Evolutionary conservation across 768 basidiomycete genomes (phyloP).

Genomic region (Hydnomerulius pinastri): DNA sequence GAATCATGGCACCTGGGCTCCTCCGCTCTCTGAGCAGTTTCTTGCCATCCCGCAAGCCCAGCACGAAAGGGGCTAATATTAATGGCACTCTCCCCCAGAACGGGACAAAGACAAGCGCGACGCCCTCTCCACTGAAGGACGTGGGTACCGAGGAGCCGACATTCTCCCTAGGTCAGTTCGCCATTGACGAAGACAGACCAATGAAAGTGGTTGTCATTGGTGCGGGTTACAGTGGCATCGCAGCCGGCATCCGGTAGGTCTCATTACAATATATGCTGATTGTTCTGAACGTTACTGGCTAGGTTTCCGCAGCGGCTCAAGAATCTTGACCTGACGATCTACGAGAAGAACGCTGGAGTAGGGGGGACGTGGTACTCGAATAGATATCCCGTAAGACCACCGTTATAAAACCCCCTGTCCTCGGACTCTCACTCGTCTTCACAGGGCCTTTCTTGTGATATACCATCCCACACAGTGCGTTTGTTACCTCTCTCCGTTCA

Average conservation of each 20-base stretch:
- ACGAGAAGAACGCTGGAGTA: conserved; percentile 59
- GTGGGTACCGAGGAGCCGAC: no score
- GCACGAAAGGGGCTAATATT: no score
- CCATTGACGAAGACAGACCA: conserved; percentile 53
- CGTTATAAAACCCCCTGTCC: not conserved
- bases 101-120: no score
- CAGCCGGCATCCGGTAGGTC: conserved; percentile 54
- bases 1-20: no score
- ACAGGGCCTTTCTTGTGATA: conserved; percentile 61
- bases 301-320: conserved; percentile 55
- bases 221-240: conserved; percentile 61
- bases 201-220: conserved; percentile 59
- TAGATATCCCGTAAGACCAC: conserved; percentile 46
- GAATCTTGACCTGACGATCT: conserved; percentile 57
- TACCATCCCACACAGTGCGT: conserved; percentile 56
- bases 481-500: conserved; percentile 4
- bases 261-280: not conserved
- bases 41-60: no score
- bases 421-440: not conserved
- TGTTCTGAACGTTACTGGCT: not conserved
- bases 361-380: conserved; percentile 67
- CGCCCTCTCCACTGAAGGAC: conserved; percentile 7
- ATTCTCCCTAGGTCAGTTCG: conserved; percentile 42
- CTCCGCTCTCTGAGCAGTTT: no score
- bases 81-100: no score